phyloP scores from a whole-genome alignment of 805 yeast species.

The Danielia reshetovae region DNA sequence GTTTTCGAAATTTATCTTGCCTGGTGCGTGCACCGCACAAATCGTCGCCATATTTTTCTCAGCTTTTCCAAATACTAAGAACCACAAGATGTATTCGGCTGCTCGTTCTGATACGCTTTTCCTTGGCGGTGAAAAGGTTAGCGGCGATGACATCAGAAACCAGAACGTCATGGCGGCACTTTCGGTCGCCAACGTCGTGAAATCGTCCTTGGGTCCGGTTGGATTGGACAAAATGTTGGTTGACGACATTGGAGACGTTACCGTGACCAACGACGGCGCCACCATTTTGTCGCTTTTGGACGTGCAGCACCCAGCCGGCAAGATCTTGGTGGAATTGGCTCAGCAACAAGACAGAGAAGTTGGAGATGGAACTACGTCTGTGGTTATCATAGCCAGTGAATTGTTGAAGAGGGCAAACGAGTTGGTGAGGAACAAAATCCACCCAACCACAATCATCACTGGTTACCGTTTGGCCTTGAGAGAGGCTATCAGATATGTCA shows the following conservation, averaged over 20 bases:
- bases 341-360: constrained; percentile 99
- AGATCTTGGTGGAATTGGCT: constrained; percentile 92
- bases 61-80: not conserved
- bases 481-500: constrained; percentile 84
- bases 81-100: constrained; percentile 57
- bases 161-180: constrained; percentile 94
- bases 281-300: constrained; percentile 86
- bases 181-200: constrained; percentile 78
- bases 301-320: constrained; percentile 99
- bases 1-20: too few relatives aligned
- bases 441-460: constrained; percentile 96
- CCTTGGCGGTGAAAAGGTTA: constrained; percentile 91
- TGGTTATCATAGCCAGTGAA: constrained; percentile 93
- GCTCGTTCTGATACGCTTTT: constrained; percentile 91
- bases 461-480: constrained; percentile 92
- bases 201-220: constrained; percentile 95
- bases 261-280: constrained; percentile 98
- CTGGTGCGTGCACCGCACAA: constrained; percentile 3
- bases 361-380: constrained; percentile 98
- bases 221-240: constrained; percentile 98
- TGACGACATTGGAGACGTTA: constrained; percentile 98
- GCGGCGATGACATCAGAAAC: constrained; percentile 94
- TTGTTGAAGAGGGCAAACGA: constrained; percentile 89
- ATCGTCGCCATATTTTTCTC: not conserved
- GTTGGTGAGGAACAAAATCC: constrained; percentile 86